Evolutionary conservation across 306 rosid species (phyloP).

Genomic region (Castanea sativa): DNA sequence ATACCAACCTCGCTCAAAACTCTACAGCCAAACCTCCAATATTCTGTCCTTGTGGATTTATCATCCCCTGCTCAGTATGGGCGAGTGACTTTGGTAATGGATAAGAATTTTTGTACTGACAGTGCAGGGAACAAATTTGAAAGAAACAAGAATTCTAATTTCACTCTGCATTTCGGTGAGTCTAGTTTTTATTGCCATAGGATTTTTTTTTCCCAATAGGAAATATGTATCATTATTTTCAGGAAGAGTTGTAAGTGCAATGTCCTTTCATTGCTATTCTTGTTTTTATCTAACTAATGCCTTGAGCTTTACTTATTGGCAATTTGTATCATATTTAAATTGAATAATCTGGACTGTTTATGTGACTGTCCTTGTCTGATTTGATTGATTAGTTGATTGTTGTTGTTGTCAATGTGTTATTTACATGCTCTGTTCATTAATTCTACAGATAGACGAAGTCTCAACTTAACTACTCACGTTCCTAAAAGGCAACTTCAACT

Average conservation of each 20-base stretch:
- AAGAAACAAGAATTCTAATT: conserved; percentile 64
- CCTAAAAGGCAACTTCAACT: conserved; percentile 68
- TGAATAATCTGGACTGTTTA: neutral
- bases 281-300: neutral
- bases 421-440: conserved; percentile 20
- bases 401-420: neutral
- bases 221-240: neutral
- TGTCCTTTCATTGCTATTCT: neutral
- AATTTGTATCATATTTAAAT: neutral
- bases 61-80: conserved; percentile 54
- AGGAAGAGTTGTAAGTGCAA: neutral
- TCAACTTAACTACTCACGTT: conserved; percentile 56
- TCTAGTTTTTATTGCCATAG: conserved; percentile 4
- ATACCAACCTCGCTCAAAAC: conserved; percentile 67
- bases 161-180: conserved; percentile 75
- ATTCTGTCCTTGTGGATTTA: conserved; percentile 63
- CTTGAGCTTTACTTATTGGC: neutral
- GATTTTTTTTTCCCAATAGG: neutral
- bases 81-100: conserved; percentile 80
- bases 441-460: conserved; percentile 73
- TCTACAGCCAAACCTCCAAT: conserved; percentile 61
- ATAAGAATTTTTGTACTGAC: conserved; percentile 73
- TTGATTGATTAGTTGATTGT: no score
- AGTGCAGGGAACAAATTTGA: conserved; percentile 71
- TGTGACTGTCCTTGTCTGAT: no score